Base-by-base conservation (phyloP, 345 rosid genomes). In the Moricandia arvensis region DNA sequence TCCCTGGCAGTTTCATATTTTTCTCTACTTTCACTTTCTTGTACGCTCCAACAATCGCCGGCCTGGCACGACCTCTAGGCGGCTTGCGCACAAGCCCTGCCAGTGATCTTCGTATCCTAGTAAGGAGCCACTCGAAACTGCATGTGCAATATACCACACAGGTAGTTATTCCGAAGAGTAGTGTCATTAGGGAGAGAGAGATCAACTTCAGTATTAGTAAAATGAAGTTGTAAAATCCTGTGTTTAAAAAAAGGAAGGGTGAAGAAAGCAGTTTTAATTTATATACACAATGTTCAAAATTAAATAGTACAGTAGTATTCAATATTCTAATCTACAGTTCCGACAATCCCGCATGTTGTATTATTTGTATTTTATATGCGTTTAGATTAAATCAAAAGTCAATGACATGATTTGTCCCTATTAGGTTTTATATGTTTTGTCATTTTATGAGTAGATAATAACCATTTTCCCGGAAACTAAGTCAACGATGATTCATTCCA, bases 31-130 rank as follows among this genome's bases (percentile, higher is more conserved):
- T 87, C 96, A 1, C 61, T 81, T 88, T 88, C 41, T 86, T 72
- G 73, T 84, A 93, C 1, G 96, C 73, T 86, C 89, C 7, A 47
- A 47, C 17, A 26, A 86, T 91, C 15, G 87, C 83, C 63, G 86
- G 81, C 27, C 86, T 90, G 18, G 87, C 93, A 53, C 89, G 76
- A 13, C 98, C 96, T 47, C 18, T 47, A 47, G 53, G 53, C 21
- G 66, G 72, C n/a, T 64, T 12, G 77, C 73, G 18, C 78, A 26
- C 70, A 59, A 64, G 17, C 35, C 80, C 49, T 35, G 71, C 8
- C 53, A 47, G 0, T n/a, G 53, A 13, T 47, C 53, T 16, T 4
- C n/a, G 67, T 45, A 68, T 51, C 6, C 16, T 38, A 1, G 45
- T 57, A 7, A 41, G 5, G 13, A 73, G n/a, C 26, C 76, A 66